These are phyloP conservation scores for Pythium rhizo-oryzae DNA, from an alignment of 352 stramenopile species.

Conservation along the genomic window DNA sequence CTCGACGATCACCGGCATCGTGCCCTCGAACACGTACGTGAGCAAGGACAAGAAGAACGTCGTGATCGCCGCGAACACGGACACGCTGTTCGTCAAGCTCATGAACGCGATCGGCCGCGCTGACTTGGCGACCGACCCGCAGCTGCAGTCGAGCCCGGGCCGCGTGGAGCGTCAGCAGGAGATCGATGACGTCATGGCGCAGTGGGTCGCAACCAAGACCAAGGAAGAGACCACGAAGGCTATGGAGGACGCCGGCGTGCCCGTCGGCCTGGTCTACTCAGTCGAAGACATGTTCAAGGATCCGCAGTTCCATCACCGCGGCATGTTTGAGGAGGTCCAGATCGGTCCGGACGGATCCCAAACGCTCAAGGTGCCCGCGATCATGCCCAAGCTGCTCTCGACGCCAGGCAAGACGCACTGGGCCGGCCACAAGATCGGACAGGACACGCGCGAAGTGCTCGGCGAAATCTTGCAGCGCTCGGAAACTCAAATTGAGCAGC, in stretches of 20 bases:
- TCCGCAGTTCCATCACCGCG: constrained; percentile 68
- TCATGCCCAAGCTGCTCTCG: constrained; percentile 68
- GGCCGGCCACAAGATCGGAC: constrained; percentile 63
- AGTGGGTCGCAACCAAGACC: constrained; percentile 55
- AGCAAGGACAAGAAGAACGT: constrained; percentile 84
- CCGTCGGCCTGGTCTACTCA: constrained; percentile 78
- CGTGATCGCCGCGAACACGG: constrained; percentile 85
- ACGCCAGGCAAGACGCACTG: constrained; percentile 69
- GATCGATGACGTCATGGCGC: constrained; percentile 61
- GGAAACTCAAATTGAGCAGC: constrained; percentile 49
- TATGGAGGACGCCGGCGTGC: constrained; percentile 61
- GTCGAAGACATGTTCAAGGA: constrained; percentile 81
- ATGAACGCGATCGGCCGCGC: constrained; percentile 71
- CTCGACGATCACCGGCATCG: constrained; percentile 88
- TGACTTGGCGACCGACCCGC: constrained; percentile 56
- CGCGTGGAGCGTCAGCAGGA: constrained; percentile 60
- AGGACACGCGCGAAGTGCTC: constrained; percentile 74
- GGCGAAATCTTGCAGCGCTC: constrained; percentile 55
- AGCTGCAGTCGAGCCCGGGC: constrained; percentile 71
- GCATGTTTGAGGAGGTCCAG: constrained; percentile 76
- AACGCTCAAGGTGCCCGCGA: constrained; percentile 68
- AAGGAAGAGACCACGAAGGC: constrained; percentile 49
- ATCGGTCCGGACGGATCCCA: constrained; percentile 35
- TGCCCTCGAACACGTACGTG: constrained; percentile 88
- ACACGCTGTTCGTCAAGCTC: constrained; percentile 80